phyloP scores from a whole-genome alignment of 495 filamentous ascomycete species.

The Aspergillus haitiensis region DNA sequence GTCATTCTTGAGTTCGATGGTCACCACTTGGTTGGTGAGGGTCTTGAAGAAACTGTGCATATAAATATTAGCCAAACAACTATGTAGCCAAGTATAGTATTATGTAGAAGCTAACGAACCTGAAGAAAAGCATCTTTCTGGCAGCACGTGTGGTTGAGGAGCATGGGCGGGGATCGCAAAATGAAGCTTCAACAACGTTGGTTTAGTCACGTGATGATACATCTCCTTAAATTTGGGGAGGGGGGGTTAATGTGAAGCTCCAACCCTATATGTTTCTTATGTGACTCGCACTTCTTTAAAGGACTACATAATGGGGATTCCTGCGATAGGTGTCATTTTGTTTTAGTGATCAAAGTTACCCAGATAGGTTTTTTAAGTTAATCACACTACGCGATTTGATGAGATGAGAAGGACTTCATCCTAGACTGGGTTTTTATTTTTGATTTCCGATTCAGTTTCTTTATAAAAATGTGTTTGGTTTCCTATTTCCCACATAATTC shows the following conservation, averaged over 20 bases:
- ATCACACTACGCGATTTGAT: no score
- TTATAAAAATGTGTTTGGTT: not conserved
- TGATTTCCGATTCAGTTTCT: not conserved
- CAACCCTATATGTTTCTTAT: no score
- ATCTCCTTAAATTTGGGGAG: no score
- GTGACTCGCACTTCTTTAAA: no score
- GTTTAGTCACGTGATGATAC: not conserved
- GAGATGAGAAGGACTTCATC: no score
- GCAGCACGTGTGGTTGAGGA: slow-evolving; percentile 9
- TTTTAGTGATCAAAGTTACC: no score
- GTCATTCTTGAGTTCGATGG: slow-evolving; percentile 98
- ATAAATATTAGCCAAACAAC: not conserved
- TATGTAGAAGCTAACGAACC: slow-evolving; percentile 26
- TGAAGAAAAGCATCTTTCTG: slow-evolving; percentile 52
- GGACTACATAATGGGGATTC: no score
- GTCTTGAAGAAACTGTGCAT: slow-evolving; percentile 95
- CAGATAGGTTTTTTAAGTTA: no score
- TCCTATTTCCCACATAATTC: not conserved
- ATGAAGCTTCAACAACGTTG: no score
- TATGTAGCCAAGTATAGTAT: not conserved
- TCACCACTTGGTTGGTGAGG: slow-evolving; percentile 93
- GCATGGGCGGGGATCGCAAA: slow-evolving; percentile 3
- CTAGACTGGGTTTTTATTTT: no score
- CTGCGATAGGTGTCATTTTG: no score
- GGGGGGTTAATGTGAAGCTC: no score